These are phyloP conservation scores for Cyberlindnera petersonii DNA, from an alignment of 805 yeast species.

Conservation along the genomic window DNA sequence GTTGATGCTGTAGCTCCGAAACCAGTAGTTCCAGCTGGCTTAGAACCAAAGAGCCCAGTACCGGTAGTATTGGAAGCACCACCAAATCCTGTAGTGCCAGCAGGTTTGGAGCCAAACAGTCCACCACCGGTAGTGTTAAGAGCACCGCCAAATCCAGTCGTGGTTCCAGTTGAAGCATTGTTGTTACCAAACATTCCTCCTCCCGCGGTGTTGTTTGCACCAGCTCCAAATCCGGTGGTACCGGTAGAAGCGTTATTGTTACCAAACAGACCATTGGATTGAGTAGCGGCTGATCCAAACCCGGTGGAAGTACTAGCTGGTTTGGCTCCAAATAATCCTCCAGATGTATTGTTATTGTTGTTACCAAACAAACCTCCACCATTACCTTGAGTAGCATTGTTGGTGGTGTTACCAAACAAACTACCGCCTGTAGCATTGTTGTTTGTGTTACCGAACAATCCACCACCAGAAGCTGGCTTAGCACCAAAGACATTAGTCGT, in stretches of 20 bases:
- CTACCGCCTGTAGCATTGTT: constrained; percentile 19
- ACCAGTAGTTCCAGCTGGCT: constrained; percentile 15
- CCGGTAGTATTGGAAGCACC: neutral
- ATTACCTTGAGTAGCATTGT: constrained; percentile 14
- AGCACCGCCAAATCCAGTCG: constrained; percentile 20
- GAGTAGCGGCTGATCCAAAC: constrained; percentile 3
- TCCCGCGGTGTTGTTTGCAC: constrained; percentile 28
- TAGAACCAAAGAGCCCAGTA: constrained; percentile 37
- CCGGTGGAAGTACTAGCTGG: constrained; percentile 1
- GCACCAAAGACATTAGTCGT: constrained; percentile 30
- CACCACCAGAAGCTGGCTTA: constrained; percentile 30
- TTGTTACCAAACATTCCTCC: constrained; percentile 41
- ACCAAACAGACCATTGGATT: constrained; percentile 34
- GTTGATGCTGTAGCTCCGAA: constrained; percentile 17
- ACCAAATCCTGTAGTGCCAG: constrained; percentile 18
- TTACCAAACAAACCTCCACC: constrained; percentile 29
- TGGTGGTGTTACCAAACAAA: constrained; percentile 19
- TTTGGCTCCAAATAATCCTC: constrained; percentile 38
- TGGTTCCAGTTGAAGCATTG: constrained; percentile 24
- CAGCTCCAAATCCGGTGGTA: constrained; percentile 33
- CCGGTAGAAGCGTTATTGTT: constrained; percentile 16
- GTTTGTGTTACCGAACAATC: constrained; percentile 38
- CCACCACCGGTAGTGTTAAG: constrained; percentile 2
- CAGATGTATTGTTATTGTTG: constrained; percentile 26
- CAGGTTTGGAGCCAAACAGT: constrained; percentile 14